Evolutionary conservation across 805 yeast genomes (phyloP), one percentile per base, ranked within the genome.

Genomic region (Komagataella phaffii): DNA sequence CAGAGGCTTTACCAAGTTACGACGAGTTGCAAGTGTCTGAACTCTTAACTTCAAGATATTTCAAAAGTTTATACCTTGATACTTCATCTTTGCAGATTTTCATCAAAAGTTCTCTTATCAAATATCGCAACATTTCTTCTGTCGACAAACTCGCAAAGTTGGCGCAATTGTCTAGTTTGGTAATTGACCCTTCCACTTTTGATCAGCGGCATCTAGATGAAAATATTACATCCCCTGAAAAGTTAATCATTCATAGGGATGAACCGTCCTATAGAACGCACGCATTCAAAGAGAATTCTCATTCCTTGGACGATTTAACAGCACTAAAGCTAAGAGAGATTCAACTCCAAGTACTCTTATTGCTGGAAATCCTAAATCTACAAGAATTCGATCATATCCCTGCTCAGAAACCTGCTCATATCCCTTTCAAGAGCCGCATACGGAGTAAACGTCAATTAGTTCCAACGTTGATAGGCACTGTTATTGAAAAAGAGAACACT

Each of bases 391-490:
- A 21, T 24, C 21, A 10, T 18, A 23, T 6, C 43, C 21, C 24
- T 18, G 30, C 52, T 2, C 17, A 44, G 43, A 23, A 21, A 8
- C 24, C 53, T 8, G 50, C 54, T 17, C 50, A 14, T 10, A 40
- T 46, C 51, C 44, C 44, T n/a, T 44, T 45, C 36, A 53, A 47
- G 30, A 30, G 50, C 43, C 24, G 53, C 44, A 49, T 61, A 6
- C 67, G 64, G 5, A 67, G 67, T 3, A 64, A 62, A 47, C 63
- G 62, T 50, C 52, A 67, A 36, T 53, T 65, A 6, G 59, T 66
- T 2, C 69, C 70, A 3, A 66, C 70, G 0, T 51, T 66, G 7
- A 53, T 64, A 19, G 70, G 70, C 4, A 63, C 66, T 0, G 64
- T 56, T 1, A 50, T 61, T 18, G 60, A 65, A 3, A 24, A 57